phyloP scores from a whole-genome alignment of 2,329 filamentous ascomycete genomes.

The Simplicillium sp. region DNA sequence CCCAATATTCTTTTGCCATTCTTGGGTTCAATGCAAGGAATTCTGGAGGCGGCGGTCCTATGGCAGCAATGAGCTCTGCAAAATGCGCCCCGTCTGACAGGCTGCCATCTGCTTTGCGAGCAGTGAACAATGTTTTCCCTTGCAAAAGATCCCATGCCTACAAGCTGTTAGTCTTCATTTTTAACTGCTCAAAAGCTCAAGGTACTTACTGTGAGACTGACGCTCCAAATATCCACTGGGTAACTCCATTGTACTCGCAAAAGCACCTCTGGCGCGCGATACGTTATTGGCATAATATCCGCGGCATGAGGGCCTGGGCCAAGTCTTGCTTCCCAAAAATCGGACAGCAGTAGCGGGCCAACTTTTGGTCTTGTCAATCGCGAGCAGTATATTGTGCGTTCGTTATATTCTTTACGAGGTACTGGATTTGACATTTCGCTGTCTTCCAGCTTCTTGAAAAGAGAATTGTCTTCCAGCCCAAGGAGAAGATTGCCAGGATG shows the following conservation, averaged over 20 bases:
- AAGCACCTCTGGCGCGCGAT: conserved; percentile 1
- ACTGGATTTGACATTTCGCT: conserved; percentile 14
- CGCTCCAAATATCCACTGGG: conserved; percentile 2
- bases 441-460: conserved; percentile 12
- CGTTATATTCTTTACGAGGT: conserved; percentile 9
- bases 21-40: background rate
- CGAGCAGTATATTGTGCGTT: conserved; percentile 16
- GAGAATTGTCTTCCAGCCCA: conserved; percentile 11
- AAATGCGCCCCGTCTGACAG: background rate
- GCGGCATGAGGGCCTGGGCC: conserved; percentile 15
- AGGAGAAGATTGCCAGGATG: conserved; percentile 16
- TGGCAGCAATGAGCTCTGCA: background rate
- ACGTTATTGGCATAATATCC: conserved; percentile 4
- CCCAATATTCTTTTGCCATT: conserved; percentile 1
- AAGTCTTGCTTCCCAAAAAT: conserved; percentile 17
- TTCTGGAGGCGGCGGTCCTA: conserved; percentile 1
- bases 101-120: background rate
- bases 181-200: no score
- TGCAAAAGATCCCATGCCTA: conserved; percentile 2
- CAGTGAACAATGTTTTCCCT: background rate
- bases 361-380: conserved; percentile 13
- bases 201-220: no score
- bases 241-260: conserved; percentile 1
- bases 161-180: background rate
- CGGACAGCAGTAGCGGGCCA: conserved; percentile 16